These are phyloP conservation scores for Podospora conica DNA, from an alignment of 495 filamentous ascomycete species.

Conservation along the genomic window DNA sequence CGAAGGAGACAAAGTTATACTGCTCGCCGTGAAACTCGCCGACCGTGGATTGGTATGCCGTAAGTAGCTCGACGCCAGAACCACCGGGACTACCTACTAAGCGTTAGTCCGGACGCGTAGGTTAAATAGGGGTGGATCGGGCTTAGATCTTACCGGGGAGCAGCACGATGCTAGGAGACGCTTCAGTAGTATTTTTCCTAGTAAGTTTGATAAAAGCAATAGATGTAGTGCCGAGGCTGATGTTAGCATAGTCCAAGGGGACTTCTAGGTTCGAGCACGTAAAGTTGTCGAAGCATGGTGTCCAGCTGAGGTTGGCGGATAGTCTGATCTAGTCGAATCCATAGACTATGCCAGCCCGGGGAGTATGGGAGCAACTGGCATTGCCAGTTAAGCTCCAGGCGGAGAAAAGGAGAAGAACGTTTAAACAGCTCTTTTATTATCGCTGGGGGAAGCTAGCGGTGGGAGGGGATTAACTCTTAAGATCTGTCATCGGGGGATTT, in stretches of 20 bases:
- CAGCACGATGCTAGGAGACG: slow-evolving; percentile 2
- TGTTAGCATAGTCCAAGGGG: background rate
- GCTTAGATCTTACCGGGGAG: background rate
- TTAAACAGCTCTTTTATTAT: background rate
- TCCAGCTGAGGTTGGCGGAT: slow-evolving; percentile 1
- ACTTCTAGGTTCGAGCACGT: slow-evolving; percentile 1
- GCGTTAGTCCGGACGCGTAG: background rate
- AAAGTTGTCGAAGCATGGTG: slow-evolving; percentile 3
- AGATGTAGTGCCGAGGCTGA: background rate
- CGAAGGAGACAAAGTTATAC: slow-evolving; percentile 6
- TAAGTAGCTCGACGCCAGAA: background rate
- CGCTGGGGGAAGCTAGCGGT: no score
- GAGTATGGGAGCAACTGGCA: background rate
- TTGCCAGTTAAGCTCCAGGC: background rate
- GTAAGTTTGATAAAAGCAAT: background rate
- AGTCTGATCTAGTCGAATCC: slow-evolving; percentile 1
- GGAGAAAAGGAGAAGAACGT: background rate
- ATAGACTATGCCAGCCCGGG: background rate
- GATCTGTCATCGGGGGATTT: no score
- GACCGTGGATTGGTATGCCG: background rate
- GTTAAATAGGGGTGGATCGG: background rate
- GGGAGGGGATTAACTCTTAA: no score
- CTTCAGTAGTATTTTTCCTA: background rate
- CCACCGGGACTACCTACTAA: slow-evolving; percentile 1
- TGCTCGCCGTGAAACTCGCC: background rate